These are phyloP conservation scores for Phytopythium sindhum DNA, from an alignment of 352 stramenopile species.

Conservation along the genomic window DNA sequence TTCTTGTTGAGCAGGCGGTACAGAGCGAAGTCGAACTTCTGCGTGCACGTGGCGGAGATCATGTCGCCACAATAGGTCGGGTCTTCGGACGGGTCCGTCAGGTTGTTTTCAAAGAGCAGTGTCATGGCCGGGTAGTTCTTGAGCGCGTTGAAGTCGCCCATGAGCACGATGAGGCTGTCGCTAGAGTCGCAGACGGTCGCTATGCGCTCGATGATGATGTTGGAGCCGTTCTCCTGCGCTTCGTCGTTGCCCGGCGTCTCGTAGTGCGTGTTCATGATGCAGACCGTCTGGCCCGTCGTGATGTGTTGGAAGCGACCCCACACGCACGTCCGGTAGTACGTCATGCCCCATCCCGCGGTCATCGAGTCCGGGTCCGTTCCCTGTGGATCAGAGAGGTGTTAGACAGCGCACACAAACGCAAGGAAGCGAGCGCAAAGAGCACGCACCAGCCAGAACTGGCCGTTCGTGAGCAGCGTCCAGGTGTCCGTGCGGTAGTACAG, in stretches of 20 bases:
- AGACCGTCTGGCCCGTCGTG: slow-evolving; percentile 54
- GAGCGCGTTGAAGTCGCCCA: slow-evolving; percentile 72
- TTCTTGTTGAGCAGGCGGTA: slow-evolving; percentile 33
- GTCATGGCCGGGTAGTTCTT: slow-evolving; percentile 64
- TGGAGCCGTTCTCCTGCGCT: slow-evolving; percentile 59
- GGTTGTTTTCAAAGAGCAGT: slow-evolving; percentile 42
- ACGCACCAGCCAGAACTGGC: slow-evolving; percentile 59
- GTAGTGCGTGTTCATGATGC: slow-evolving; percentile 81
- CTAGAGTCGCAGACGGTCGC: slow-evolving; percentile 41
- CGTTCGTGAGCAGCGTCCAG: slow-evolving; percentile 54
- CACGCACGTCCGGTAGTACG: slow-evolving; percentile 67
- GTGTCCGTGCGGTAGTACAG: slow-evolving; percentile 62
- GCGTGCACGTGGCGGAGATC: slow-evolving; percentile 45
- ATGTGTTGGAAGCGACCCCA: slow-evolving; percentile 75
- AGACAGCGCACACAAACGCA: neutral
- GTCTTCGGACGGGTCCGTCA: slow-evolving; percentile 47
- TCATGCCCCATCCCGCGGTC: slow-evolving; percentile 58
- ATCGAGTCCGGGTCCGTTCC: slow-evolving; percentile 47
- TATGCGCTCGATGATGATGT: slow-evolving; percentile 59
- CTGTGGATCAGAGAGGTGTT: neutral
- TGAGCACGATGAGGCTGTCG: slow-evolving; percentile 64
- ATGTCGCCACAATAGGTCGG: slow-evolving; percentile 71
- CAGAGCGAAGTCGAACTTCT: slow-evolving; percentile 74
- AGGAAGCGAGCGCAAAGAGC: neutral
- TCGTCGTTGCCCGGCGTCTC: slow-evolving; percentile 75